Evolutionary conservation across 2,329 filamentous ascomycete species (phyloP).

Genomic region (Calonectria pauciramosa): DNA sequence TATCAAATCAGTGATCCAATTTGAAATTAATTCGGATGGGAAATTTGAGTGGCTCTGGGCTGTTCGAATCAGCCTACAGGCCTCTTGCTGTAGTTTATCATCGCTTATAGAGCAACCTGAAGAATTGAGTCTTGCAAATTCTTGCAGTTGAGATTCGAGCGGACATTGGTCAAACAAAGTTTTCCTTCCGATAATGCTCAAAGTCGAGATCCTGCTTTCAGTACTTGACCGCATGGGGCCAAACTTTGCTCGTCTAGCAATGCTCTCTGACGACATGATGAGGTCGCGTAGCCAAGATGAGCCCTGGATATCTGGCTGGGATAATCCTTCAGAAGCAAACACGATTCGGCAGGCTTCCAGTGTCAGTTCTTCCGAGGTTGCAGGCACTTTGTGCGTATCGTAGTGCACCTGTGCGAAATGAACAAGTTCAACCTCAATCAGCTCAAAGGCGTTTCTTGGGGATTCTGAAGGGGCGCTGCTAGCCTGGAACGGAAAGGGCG

Average conservation of each 20-base stretch:
- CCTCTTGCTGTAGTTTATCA: neutral
- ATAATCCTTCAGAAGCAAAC: conserved; percentile 31
- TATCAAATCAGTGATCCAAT: neutral
- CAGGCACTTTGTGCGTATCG: neutral
- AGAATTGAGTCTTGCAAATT: neutral
- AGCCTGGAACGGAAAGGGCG: conserved; percentile 34
- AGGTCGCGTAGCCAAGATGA: neutral
- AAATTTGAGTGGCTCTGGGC: neutral
- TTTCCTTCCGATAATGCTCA: neutral
- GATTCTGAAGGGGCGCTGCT: conserved; percentile 24
- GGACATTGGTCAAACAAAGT: neutral
- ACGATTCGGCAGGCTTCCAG: conserved; percentile 30
- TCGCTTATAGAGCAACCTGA: neutral
- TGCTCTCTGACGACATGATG: neutral
- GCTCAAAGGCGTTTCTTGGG: conserved; percentile 25
- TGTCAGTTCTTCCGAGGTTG: conserved; percentile 3
- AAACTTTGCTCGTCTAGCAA: neutral
- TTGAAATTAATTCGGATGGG: neutral
- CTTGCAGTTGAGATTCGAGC: neutral
- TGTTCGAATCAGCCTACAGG: neutral
- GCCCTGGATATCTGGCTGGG: neutral
- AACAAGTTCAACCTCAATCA: conserved; percentile 22
- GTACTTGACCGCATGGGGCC: neutral
- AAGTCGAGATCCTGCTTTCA: neutral
- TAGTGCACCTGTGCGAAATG: conserved; percentile 25